A percentile compares a stretch with the other conserved stretches of the same genome.
These are phyloP conservation scores for grape (Vitis vinifera) DNA, from an alignment of 164 flowering plant species.

Conservation along the genomic window DNA sequence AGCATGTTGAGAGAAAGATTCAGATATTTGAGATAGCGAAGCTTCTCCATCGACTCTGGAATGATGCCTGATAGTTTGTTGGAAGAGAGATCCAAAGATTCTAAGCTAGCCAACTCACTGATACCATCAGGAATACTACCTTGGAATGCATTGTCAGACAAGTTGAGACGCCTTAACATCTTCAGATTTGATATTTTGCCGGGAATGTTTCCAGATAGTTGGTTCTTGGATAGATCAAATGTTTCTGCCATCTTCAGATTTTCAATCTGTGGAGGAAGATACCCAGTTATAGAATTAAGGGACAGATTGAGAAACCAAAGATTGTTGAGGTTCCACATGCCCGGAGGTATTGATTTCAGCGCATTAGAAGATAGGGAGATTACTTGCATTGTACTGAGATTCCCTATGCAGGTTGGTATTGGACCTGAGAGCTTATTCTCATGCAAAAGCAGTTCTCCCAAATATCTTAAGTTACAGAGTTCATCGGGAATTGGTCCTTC, in stretches of 20 bases:
- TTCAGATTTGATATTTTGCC: neutral
- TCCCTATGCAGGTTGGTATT: too few relatives aligned
- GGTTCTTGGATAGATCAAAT: constrained; percentile 1
- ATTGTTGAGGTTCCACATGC: constrained; percentile 6
- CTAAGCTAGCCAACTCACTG: neutral
- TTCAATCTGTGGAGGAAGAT: constrained; percentile 10
- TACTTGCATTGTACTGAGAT: too few relatives aligned
- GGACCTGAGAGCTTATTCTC: too few relatives aligned
- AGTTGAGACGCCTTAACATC: neutral
- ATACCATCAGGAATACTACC: too few relatives aligned
- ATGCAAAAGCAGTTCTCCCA: too few relatives aligned
- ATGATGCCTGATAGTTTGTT: constrained; percentile 7
- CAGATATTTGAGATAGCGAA: neutral
- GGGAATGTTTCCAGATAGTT: neutral
- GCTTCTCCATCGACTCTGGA: constrained; percentile 6
- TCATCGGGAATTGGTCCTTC: neutral
- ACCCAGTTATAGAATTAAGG: constrained; percentile 3
- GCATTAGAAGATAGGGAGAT: too few relatives aligned
- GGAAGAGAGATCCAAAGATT: constrained; percentile 8
- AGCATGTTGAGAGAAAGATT: constrained; percentile 10
- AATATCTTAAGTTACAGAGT: too few relatives aligned
- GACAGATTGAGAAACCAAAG: constrained; percentile 5
- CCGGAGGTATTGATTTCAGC: neutral
- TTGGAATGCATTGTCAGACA: too few relatives aligned
- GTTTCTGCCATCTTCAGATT: neutral